Percentiles rank a stretch among this genome's conserved stretches.
Conservation (phyloP, 148 eudicot species). For the Dianthus caryophyllus region DNA sequence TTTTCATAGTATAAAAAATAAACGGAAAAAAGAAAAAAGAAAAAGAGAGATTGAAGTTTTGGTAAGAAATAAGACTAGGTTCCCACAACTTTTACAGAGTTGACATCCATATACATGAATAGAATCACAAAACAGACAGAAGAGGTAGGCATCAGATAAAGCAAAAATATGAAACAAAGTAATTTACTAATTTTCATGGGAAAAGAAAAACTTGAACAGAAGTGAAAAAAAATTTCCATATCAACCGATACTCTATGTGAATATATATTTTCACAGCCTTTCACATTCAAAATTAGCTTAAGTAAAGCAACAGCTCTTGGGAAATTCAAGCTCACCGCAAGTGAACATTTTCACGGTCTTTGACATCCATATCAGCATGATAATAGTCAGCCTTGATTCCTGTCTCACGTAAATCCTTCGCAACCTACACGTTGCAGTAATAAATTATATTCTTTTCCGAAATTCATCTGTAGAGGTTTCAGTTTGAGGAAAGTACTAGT, state of each 20-base stretch:
- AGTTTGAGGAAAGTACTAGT: background rate
- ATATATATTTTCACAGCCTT: too few relatives aligned
- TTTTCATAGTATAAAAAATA: background rate
- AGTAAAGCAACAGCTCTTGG: background rate
- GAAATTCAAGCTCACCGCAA: constrained; percentile 39
- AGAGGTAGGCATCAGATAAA: background rate
- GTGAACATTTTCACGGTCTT: constrained; percentile 81
- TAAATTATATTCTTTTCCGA: constrained; percentile 5
- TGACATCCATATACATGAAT: background rate
- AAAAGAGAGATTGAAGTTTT: background rate
- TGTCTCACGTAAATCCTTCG: constrained; percentile 74
- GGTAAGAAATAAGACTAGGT: background rate
- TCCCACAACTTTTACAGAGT: background rate
- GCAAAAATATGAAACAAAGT: background rate
- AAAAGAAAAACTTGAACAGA: background rate
- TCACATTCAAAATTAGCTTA: background rate
- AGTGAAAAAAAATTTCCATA: background rate
- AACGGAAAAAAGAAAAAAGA: background rate
- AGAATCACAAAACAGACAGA: background rate
- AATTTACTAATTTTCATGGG: background rate
- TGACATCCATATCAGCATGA: constrained; percentile 97
- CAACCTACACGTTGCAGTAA: constrained; percentile 49
- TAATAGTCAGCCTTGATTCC: constrained; percentile 85
- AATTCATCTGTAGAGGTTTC: background rate
- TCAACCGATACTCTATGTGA: too few relatives aligned